Conservation (phyloP, 805 yeast genomes). For the Hanseniaspora guilliermondii region DNA sequence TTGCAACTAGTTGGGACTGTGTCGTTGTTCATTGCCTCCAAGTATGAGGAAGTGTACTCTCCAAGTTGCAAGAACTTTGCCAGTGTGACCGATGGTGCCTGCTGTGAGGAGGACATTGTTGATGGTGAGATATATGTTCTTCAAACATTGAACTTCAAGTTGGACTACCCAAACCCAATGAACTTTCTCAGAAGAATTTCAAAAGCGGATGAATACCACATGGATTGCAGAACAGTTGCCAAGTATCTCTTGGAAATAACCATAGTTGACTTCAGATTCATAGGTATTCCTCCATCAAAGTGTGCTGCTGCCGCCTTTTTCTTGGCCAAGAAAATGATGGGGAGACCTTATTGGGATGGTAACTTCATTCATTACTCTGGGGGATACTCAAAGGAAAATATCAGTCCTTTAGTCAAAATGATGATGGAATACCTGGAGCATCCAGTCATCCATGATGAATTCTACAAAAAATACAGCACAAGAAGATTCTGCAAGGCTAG, state of each 20-base stretch:
- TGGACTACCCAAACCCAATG: constrained; percentile 86
- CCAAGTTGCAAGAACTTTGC: constrained; percentile 82
- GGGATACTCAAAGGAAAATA: constrained; percentile 63
- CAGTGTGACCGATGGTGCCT: constrained; percentile 74
- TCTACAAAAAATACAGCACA: constrained; percentile 84
- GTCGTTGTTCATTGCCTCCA: constrained; percentile 76
- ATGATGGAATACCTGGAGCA: constrained; percentile 64
- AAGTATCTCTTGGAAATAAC: constrained; percentile 75
- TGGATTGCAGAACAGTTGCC: constrained; percentile 79
- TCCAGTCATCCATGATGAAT: constrained; percentile 83
- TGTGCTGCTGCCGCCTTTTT: constrained; percentile 88
- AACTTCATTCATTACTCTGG: constrained; percentile 86
- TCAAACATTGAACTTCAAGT: constrained; percentile 59
- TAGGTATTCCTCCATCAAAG: constrained; percentile 66
- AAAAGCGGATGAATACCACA: constrained; percentile 87
- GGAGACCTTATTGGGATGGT: constrained; percentile 65
- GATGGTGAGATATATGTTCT: constrained; percentile 75
- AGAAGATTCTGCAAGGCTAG: constrained; percentile 80
- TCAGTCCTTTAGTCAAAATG: constrained; percentile 60
- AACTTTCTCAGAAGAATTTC: constrained; percentile 82
- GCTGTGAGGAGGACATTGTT: constrained; percentile 68
- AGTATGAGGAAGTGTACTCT: constrained; percentile 83
- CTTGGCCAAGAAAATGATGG: constrained; percentile 64
- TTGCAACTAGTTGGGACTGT: constrained; percentile 80
- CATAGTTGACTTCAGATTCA: constrained; percentile 63